Conservation (phyloP, 257 asterid species). For the Solanum sejunctum region DNA sequence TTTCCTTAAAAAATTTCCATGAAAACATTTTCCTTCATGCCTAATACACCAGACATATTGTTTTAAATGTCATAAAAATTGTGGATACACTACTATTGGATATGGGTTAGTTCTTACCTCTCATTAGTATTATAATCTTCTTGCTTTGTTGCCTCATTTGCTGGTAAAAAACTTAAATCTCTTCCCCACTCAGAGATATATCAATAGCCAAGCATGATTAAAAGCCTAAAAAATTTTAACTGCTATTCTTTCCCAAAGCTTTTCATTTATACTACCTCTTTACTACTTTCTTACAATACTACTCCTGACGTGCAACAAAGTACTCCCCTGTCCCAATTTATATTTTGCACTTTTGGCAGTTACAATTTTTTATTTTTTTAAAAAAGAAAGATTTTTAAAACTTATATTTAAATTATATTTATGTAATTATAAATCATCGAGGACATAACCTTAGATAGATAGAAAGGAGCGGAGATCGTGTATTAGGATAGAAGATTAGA, state of each 20-base stretch:
- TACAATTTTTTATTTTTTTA: rapidly evolving
- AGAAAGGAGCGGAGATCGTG: too few species aligned
- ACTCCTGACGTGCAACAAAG: background rate
- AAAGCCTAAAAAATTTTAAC: background rate
- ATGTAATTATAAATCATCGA: background rate
- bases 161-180: background rate
- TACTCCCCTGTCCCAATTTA: background rate
- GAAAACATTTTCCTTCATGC: background rate
- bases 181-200: background rate
- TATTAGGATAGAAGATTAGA: too few species aligned
- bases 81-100: background rate
- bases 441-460: too few species aligned
- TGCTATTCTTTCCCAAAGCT: background rate
- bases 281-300: background rate
- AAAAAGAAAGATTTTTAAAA: background rate
- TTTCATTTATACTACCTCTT: background rate
- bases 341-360: background rate
- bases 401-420: background rate
- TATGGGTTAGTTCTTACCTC: background rate
- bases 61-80: background rate
- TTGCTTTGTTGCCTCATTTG: background rate
- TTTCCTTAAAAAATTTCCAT: background rate
- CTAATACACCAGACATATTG: background rate
- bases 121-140: background rate
- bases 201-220: background rate